Evolutionary conservation across 495 filamentous ascomycete species (phyloP).

Genomic region (Penicillium parvum): DNA sequence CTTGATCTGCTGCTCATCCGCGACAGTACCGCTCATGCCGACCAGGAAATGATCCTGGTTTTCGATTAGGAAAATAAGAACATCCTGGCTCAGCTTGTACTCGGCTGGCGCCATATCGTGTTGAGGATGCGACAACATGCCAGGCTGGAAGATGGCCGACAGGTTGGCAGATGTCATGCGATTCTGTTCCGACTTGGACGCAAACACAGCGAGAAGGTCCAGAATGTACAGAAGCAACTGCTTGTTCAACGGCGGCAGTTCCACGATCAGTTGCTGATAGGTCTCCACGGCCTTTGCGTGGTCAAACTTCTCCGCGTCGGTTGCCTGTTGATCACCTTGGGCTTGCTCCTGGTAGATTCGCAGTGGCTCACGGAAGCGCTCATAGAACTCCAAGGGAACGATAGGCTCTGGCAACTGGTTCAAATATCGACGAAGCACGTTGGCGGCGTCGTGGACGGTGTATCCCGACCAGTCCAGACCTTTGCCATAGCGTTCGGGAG

Average conservation of each 20-base stretch:
- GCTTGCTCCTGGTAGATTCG: slow-evolving; percentile 69
- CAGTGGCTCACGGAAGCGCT: slow-evolving; percentile 81
- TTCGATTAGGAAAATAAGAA: slow-evolving; percentile 96
- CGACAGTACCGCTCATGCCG: slow-evolving; percentile 88
- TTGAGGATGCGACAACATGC: slow-evolving; percentile 85
- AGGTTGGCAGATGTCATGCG: slow-evolving; percentile 93
- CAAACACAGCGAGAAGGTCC: slow-evolving; percentile 96
- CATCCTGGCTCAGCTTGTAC: slow-evolving; percentile 92
- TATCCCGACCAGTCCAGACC: slow-evolving; percentile 96
- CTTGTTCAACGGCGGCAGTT: slow-evolving; percentile 88
- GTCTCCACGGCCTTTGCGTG: slow-evolving; percentile 67
- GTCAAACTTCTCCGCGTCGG: slow-evolving; percentile 58
- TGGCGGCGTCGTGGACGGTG: slow-evolving; percentile 97
- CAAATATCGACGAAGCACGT: slow-evolving; percentile 90
- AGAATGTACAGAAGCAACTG: slow-evolving; percentile 95
- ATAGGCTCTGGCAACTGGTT: slow-evolving; percentile 94
- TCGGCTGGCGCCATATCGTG: slow-evolving; percentile 94
- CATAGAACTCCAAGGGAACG: slow-evolving; percentile 91
- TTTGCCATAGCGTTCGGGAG: slow-evolving; percentile 94
- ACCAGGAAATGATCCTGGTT: slow-evolving; percentile 91
- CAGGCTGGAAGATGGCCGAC: slow-evolving; percentile 97
- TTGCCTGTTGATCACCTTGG: slow-evolving; percentile 18
- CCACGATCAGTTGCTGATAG: slow-evolving; percentile 87
- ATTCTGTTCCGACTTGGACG: slow-evolving; percentile 94
- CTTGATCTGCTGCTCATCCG: slow-evolving; percentile 81